These are phyloP conservation scores for Cystobasidium sp. DNA, from an alignment of 1,284 basidiomycete species.

Conservation along the genomic window DNA sequence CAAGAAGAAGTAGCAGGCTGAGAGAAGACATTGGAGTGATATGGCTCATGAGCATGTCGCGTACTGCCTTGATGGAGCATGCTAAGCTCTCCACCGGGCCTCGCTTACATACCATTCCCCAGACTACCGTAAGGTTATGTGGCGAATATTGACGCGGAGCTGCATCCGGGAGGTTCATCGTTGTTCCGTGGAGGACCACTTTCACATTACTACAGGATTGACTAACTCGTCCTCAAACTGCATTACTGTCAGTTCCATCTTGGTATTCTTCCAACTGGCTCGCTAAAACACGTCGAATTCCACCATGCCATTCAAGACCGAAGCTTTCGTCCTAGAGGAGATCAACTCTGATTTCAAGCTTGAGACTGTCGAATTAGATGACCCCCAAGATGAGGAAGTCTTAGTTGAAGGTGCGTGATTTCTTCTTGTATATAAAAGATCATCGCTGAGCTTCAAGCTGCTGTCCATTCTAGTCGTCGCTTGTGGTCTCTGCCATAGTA, in stretches of 20 bases:
- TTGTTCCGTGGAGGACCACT: neutral
- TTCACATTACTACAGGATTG: neutral
- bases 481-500: conserved; percentile 23
- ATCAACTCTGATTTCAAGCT: conserved; percentile 39
- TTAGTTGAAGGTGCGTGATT: conserved; percentile 12
- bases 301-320: conserved; percentile 33
- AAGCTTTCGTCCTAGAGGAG: conserved; percentile 33
- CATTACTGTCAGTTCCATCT: neutral
- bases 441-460: neutral
- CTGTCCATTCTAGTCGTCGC: conserved; percentile 2
- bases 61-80: too few species aligned
- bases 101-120: too few species aligned
- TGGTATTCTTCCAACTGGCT: neutral
- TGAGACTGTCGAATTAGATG: conserved; percentile 34
- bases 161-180: conserved; percentile 10
- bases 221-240: neutral
- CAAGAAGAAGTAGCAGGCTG: too few species aligned
- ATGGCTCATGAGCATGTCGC: too few species aligned
- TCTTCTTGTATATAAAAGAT: neutral
- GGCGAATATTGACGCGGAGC: neutral
- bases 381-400: conserved; percentile 34
- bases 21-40: too few species aligned
- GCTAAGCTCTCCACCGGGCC: too few species aligned
- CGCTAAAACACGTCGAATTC: neutral
- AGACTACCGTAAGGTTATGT: neutral